phyloP scores from a whole-genome alignment of 805 yeast genomes.

The Zygoascus bituminiphila region DNA sequence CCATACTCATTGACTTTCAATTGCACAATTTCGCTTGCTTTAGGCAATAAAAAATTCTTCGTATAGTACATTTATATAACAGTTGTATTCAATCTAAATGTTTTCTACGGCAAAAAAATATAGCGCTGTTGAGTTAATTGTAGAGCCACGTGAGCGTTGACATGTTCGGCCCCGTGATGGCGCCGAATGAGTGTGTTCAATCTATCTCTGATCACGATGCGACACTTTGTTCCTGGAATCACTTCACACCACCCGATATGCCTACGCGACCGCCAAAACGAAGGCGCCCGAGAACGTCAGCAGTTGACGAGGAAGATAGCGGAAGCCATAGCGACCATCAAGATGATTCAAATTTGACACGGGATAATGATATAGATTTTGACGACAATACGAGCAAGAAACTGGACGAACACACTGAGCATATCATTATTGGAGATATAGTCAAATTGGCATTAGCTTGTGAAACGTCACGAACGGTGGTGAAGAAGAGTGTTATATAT shows the following conservation, averaged over 20 bases:
- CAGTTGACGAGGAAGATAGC: background rate
- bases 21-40: no score
- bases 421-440: background rate
- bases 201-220: background rate
- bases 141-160: no score
- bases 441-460: background rate
- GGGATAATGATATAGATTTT: background rate
- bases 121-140: no score
- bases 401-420: background rate
- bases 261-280: no score
- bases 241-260: no score
- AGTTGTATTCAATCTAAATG: no score
- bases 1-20: conserved; percentile 60
- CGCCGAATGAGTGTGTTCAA: background rate
- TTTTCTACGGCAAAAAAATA: no score
- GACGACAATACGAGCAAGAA: background rate
- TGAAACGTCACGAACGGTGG: background rate
- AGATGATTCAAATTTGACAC: background rate
- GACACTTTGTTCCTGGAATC: no score
- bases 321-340: background rate
- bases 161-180: background rate
- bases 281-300: no score
- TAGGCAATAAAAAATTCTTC: no score
- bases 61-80: no score
- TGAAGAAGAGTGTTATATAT: background rate